Conservation (phyloP, 108 stramenopile genomes). For the Fragilariopsis cylindrus region DNA sequence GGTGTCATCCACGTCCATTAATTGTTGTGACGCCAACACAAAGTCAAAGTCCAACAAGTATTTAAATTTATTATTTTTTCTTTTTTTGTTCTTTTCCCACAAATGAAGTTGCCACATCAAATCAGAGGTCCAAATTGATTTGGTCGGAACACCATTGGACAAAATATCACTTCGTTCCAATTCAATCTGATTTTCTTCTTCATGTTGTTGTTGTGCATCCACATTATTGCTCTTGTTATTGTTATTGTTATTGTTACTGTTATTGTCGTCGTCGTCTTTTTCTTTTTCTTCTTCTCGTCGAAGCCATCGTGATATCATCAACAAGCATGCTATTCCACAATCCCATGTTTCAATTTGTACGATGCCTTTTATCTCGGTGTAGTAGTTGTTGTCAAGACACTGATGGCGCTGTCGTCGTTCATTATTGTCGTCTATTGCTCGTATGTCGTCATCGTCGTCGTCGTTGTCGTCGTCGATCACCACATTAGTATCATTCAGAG, state of each 20-base stretch:
- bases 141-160: constrained; percentile 38
- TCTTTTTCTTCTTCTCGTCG: neutral
- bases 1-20: constrained; percentile 50
- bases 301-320: constrained; percentile 60
- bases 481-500: too few relatives aligned
- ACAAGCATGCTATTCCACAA: constrained; percentile 62
- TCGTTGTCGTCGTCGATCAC: too few relatives aligned
- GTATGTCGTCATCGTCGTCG: too few relatives aligned
- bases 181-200: neutral
- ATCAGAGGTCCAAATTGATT: constrained; percentile 85
- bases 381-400: too few relatives aligned
- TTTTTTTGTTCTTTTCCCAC: constrained; percentile 18
- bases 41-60: neutral
- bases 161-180: constrained; percentile 32
- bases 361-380: too few relatives aligned
- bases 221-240: neutral
- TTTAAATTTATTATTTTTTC: neutral
- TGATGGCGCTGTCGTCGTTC: too few relatives aligned
- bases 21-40: constrained; percentile 29
- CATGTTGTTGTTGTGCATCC: too few relatives aligned
- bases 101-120: constrained; percentile 54
- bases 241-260: neutral
- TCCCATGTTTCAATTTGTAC: constrained; percentile 62
- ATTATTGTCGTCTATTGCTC: too few relatives aligned
- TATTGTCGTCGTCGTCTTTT: neutral